phyloP scores from a whole-genome alignment of 1,139 yeast genomes.

The Magnusiomyces paraingens region DNA sequence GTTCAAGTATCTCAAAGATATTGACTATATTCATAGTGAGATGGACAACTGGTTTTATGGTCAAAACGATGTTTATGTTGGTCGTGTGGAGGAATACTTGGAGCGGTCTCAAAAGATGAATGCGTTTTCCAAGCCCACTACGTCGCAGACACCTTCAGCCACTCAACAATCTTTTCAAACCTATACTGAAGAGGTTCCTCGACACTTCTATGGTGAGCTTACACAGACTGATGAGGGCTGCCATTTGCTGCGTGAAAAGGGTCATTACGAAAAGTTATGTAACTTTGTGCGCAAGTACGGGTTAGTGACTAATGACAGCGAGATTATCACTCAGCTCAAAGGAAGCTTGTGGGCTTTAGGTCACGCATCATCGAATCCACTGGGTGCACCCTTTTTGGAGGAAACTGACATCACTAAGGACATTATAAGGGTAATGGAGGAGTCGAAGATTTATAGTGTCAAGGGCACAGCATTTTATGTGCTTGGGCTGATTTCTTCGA shows the following conservation, averaged over 20 bases:
- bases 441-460: slow-evolving; percentile 55
- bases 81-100: slow-evolving; percentile 43
- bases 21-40: slow-evolving; percentile 50
- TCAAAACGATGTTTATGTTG: slow-evolving; percentile 47
- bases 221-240: slow-evolving; percentile 81
- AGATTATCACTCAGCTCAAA: slow-evolving; percentile 45
- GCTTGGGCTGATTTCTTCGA: slow-evolving; percentile 66
- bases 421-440: slow-evolving; percentile 46
- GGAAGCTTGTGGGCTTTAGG: slow-evolving; percentile 88
- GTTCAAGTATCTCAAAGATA: slow-evolving; percentile 44
- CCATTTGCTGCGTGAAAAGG: slow-evolving; percentile 41
- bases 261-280: slow-evolving; percentile 43
- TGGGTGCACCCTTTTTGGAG: slow-evolving; percentile 64
- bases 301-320: slow-evolving; percentile 11
- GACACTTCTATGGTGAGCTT: slow-evolving; percentile 73
- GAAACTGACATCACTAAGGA: slow-evolving; percentile 51
- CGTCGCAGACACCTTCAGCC: neutral
- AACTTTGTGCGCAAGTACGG: slow-evolving; percentile 37
- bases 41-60: slow-evolving; percentile 53
- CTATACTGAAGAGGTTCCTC: slow-evolving; percentile 34
- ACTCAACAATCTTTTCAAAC: neutral
- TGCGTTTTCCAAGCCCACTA: neutral
- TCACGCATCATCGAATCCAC: slow-evolving; percentile 56
- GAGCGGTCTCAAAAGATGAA: slow-evolving; percentile 25
- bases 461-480: slow-evolving; percentile 74